Evolutionary conservation across 768 basidiomycete genomes (phyloP).

Genomic region (Tephrocybe sp.): DNA sequence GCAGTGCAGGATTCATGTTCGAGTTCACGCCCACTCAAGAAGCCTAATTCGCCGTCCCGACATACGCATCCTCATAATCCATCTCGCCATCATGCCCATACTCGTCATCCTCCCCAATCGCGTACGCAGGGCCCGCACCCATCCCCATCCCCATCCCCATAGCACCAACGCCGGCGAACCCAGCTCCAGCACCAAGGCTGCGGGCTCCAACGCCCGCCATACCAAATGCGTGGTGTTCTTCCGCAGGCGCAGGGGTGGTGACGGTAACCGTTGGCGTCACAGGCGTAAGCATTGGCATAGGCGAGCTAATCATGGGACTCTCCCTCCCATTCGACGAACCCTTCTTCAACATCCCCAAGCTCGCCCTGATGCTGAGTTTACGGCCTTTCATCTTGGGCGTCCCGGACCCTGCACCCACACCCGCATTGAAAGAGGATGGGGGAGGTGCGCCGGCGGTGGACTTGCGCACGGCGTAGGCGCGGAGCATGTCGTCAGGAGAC

Average conservation of each 20-base stretch:
- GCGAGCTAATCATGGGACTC: slow-evolving; percentile 19
- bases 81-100: slow-evolving; percentile 10
- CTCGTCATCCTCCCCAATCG: slow-evolving; percentile 30
- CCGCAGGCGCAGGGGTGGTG: background rate
- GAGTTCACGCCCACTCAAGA: too few relatives aligned
- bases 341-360: slow-evolving; percentile 12
- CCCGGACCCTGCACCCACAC: background rate
- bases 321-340: too few relatives aligned
- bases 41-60: background rate
- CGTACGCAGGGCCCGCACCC: slow-evolving; percentile 27
- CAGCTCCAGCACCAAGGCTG: background rate
- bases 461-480: slow-evolving; percentile 59
- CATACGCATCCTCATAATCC: slow-evolving; percentile 9
- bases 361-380: slow-evolving; percentile 11
- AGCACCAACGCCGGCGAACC: slow-evolving; percentile 13
- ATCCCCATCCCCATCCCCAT: slow-evolving; percentile 3
- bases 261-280: background rate
- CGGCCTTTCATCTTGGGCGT: slow-evolving; percentile 4
- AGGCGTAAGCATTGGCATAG: slow-evolving; percentile 16
- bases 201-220: slow-evolving; percentile 5
- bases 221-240: background rate
- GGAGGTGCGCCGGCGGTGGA: slow-evolving; percentile 2
- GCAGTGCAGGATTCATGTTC: too few relatives aligned
- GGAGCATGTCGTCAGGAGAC: slow-evolving; percentile 74
- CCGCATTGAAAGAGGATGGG: background rate